Percentiles rank a stretch among this genome's conserved stretches.
Conservation (phyloP, 1,284 basidiomycete genomes). For the Cryptococcus sp. region DNA sequence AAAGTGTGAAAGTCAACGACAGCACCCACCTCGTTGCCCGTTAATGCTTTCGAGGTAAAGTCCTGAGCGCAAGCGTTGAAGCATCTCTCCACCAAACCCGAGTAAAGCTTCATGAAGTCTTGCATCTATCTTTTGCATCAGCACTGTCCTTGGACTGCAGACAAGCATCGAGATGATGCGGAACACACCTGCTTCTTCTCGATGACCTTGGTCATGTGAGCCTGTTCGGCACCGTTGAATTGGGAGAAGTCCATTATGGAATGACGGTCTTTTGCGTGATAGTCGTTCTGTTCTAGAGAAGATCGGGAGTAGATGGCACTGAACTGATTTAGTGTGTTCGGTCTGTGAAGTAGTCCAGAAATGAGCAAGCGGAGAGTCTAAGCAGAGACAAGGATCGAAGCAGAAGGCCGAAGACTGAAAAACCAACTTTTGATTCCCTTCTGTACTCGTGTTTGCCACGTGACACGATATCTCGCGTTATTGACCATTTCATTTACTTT, state of each 20-base stretch:
- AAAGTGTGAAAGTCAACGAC: neutral
- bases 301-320: too few species aligned
- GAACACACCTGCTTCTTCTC: constrained; percentile 84
- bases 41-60: constrained; percentile 91
- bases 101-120: constrained; percentile 95
- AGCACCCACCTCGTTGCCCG: constrained; percentile 81
- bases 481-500: too few species aligned
- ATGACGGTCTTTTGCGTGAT: neutral
- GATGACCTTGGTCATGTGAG: constrained; percentile 81
- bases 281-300: too few species aligned
- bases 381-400: too few species aligned
- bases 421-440: too few species aligned
- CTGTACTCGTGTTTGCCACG: too few species aligned
- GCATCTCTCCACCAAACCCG: constrained; percentile 92
- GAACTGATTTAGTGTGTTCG: too few species aligned
- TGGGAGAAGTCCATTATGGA: constrained; percentile 76
- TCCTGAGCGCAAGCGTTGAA: constrained; percentile 95
- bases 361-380: too few species aligned
- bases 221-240: constrained; percentile 81
- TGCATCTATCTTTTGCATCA: constrained; percentile 73
- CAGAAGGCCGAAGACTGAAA: too few species aligned
- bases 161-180: neutral
- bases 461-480: too few species aligned
- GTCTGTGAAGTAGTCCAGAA: too few species aligned
- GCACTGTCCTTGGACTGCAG: neutral